phyloP scores from a whole-genome alignment of 129 eudicot species.

The Pulicaria dysenterica region DNA sequence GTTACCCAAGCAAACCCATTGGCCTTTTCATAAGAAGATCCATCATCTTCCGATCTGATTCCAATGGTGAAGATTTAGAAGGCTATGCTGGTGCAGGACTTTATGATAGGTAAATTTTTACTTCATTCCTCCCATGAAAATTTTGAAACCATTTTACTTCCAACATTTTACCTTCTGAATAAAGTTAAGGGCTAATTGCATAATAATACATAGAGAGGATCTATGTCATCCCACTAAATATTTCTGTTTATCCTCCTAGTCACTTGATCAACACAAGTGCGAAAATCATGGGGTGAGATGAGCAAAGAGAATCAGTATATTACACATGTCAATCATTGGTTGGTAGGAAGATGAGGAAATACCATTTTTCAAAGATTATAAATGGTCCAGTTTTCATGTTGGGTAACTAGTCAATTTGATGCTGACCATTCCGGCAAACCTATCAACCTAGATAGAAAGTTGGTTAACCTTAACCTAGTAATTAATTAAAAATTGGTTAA shows the following conservation, averaged over 20 bases:
- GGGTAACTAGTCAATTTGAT: background rate
- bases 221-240: too few relatives aligned
- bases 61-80: constrained; percentile 96
- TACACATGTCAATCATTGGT: too few relatives aligned
- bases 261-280: too few relatives aligned
- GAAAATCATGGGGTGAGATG: too few relatives aligned
- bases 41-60: constrained; percentile 92
- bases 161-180: background rate
- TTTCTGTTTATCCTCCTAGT: too few relatives aligned
- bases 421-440: too few relatives aligned
- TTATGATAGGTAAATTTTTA: constrained; percentile 71
- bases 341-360: too few relatives aligned
- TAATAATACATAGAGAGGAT: background rate
- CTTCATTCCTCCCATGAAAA: background rate
- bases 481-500: too few relatives aligned
- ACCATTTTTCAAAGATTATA: background rate
- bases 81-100: constrained; percentile 99
- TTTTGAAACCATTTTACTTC: constrained; percentile 2
- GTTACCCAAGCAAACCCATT: constrained; percentile 97
- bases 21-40: constrained; percentile 88
- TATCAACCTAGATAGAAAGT: too few relatives aligned
- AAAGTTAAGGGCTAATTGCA: background rate
- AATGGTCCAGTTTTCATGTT: background rate
- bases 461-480: too few relatives aligned
- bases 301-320: too few relatives aligned